Conservation (phyloP, 805 yeast species). For the Kazachstania africana region DNA sequence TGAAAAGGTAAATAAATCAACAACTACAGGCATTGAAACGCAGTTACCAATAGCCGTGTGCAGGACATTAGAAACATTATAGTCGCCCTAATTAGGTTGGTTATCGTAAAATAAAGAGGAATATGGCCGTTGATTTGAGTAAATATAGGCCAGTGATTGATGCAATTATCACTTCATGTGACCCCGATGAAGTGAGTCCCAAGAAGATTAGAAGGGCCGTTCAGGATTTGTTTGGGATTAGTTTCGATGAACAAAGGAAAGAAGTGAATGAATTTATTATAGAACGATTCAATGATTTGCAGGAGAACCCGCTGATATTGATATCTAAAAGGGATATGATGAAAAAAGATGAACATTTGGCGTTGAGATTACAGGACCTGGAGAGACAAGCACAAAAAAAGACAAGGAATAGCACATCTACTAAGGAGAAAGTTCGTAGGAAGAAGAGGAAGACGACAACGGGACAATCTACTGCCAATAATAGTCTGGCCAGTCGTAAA, state of each 20-base stretch:
- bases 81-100: too few relatives aligned
- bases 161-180: constrained; percentile 62
- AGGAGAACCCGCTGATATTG: constrained; percentile 22
- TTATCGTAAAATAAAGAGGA: too few relatives aligned
- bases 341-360: constrained; percentile 38
- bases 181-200: constrained; percentile 57
- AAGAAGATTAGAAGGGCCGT: constrained; percentile 60
- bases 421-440: constrained; percentile 9
- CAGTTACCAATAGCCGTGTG: too few relatives aligned
- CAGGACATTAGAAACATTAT: too few relatives aligned
- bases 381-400: constrained; percentile 6
- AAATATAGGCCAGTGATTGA: constrained; percentile 54
- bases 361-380: constrained; percentile 33
- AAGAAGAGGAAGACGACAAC: constrained; percentile 1
- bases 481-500: constrained; percentile 28
- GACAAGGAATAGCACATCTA: constrained; percentile 1
- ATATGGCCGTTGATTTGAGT: constrained; percentile 7
- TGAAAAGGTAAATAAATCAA: too few relatives aligned
- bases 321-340: constrained; percentile 18
- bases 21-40: too few relatives aligned
- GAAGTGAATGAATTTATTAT: constrained; percentile 49
- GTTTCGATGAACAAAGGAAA: constrained; percentile 41
- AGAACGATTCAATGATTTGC: constrained; percentile 41
- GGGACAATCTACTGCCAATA: constrained; percentile 15
- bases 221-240: constrained; percentile 53